phyloP scores from a whole-genome alignment of 352 stramenopile genomes.

The Phytophthora chlamydospora region DNA sequence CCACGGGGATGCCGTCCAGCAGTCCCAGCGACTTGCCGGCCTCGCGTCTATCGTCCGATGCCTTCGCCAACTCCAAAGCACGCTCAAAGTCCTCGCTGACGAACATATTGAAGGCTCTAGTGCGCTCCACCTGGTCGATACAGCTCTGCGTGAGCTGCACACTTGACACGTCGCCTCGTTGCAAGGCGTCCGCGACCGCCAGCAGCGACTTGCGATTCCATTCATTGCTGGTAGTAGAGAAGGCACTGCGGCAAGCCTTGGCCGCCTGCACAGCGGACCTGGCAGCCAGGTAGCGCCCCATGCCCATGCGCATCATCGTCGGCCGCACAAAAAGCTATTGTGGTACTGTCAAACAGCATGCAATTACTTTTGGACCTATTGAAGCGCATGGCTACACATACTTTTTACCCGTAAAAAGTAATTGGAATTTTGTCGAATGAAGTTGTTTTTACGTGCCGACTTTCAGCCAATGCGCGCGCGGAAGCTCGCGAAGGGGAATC shows the following conservation, averaged over 20 bases:
- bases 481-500: slow-evolving; percentile 55
- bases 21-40: slow-evolving; percentile 46
- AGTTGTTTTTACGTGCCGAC: background rate
- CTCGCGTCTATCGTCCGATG: slow-evolving; percentile 78
- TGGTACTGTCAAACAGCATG: slow-evolving; percentile 6
- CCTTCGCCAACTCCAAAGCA: slow-evolving; percentile 68
- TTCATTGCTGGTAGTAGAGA: slow-evolving; percentile 43
- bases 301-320: slow-evolving; percentile 31
- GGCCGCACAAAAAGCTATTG: slow-evolving; percentile 18
- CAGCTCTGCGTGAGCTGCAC: slow-evolving; percentile 72
- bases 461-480: slow-evolving; percentile 27
- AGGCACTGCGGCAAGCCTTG: slow-evolving; percentile 1
- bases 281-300: slow-evolving; percentile 8
- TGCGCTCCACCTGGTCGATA: slow-evolving; percentile 77
- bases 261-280: slow-evolving; percentile 12
- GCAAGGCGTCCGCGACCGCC: slow-evolving; percentile 54
- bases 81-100: slow-evolving; percentile 73
- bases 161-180: slow-evolving; percentile 52
- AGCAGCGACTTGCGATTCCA: slow-evolving; percentile 73
- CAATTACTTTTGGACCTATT: too few relatives aligned
- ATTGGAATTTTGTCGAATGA: background rate
- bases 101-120: slow-evolving; percentile 82
- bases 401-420: slow-evolving; percentile 19
- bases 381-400: slow-evolving; percentile 12
- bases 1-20: slow-evolving; percentile 96